Conservation (phyloP, 495 filamentous ascomycete genomes). For the Podospora pseudopauciseta region DNA sequence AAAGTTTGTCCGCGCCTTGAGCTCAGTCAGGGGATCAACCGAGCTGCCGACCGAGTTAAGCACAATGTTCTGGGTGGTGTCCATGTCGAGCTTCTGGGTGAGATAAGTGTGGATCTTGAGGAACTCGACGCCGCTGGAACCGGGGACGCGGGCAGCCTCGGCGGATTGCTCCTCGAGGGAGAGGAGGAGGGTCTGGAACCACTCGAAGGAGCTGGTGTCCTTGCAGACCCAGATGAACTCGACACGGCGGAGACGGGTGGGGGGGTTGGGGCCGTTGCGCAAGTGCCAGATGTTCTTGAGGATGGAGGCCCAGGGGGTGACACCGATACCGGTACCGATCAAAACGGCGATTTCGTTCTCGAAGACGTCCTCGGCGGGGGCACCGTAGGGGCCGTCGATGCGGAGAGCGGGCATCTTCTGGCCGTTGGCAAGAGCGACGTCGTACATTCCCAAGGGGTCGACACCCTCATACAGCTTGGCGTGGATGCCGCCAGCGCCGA, state of each 20-base stretch:
- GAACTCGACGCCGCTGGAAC: slow-evolving; percentile 72
- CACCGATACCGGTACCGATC: slow-evolving; percentile 95
- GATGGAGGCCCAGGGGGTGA: slow-evolving; percentile 96
- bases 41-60: slow-evolving; percentile 86
- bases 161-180: slow-evolving; percentile 86
- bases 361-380: slow-evolving; percentile 94
- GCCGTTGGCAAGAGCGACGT: slow-evolving; percentile 91
- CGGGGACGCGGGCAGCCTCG: slow-evolving; percentile 58
- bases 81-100: slow-evolving; percentile 84
- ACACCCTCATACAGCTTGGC: slow-evolving; percentile 80
- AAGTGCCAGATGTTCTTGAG: slow-evolving; percentile 99
- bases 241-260: slow-evolving; percentile 82
- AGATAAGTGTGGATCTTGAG: slow-evolving; percentile 97
- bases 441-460: slow-evolving; percentile 95
- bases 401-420: slow-evolving; percentile 83
- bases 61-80: slow-evolving; percentile 94
- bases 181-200: slow-evolving; percentile 92
- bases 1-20: slow-evolving; percentile 88
- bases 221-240: slow-evolving; percentile 99
- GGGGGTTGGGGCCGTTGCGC: slow-evolving; percentile 78
- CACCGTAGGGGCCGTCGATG: slow-evolving; percentile 94
- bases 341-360: slow-evolving; percentile 97
- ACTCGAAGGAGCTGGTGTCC: slow-evolving; percentile 94
- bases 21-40: slow-evolving; percentile 86
- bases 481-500: slow-evolving; percentile 84